A percentile compares a stretch with the other conserved stretches of the same genome.
These are phyloP conservation scores for Penicillium pancosmium DNA, from an alignment of 495 filamentous ascomycete genomes.

Conservation along the genomic window DNA sequence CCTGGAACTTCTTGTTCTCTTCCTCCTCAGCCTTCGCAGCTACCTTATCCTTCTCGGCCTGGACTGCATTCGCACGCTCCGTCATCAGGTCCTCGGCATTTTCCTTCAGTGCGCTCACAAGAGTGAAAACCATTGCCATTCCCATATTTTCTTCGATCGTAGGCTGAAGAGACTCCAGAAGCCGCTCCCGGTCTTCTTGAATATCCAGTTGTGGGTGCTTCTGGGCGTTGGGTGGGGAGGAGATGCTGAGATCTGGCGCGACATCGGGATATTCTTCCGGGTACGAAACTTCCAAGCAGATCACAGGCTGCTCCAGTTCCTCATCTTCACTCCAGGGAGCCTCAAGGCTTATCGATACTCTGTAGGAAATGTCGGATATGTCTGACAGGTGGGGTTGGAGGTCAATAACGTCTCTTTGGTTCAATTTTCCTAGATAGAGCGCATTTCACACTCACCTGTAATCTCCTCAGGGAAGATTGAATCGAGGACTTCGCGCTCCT, in stretches of 20 bases:
- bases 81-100: conserved; percentile 76
- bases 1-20: conserved; percentile 95
- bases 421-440: not conserved
- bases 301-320: conserved; percentile 47
- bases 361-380: conserved; percentile 82
- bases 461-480: conserved; percentile 99
- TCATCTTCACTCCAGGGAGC: conserved; percentile 63
- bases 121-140: conserved; percentile 97
- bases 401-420: conserved; percentile 2
- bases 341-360: conserved; percentile 80
- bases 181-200: conserved; percentile 66
- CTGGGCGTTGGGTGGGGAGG: conserved; percentile 67
- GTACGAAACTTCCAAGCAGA: conserved; percentile 82
- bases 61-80: conserved; percentile 65
- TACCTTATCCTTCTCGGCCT: conserved; percentile 64
- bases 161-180: conserved; percentile 68
- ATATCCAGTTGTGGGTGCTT: conserved; percentile 65
- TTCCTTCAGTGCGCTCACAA: conserved; percentile 86
- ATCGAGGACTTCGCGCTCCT: conserved; percentile 96
- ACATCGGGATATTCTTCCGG: conserved; percentile 86
- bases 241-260: conserved; percentile 77
- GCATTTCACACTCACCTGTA: conserved; percentile 59
- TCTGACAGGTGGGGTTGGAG: conserved; percentile 51
- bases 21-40: conserved; percentile 75
- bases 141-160: conserved; percentile 88